Evolutionary conservation across 2,329 filamentous ascomycete genomes (phyloP).

Genomic region (Xylaria sp.): DNA sequence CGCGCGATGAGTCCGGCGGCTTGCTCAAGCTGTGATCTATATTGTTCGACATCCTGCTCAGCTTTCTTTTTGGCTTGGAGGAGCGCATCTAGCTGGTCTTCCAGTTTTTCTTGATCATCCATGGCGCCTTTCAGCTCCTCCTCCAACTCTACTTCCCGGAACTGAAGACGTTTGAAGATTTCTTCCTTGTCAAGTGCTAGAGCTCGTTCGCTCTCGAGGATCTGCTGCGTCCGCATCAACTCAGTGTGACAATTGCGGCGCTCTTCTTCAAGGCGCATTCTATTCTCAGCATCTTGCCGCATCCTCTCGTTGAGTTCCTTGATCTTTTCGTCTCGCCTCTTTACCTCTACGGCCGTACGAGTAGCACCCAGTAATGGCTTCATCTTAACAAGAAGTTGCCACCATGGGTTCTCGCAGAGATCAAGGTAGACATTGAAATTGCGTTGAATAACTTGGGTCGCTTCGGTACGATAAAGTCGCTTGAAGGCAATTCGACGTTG

Average conservation of each 20-base stretch:
- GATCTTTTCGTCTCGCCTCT: constrained; percentile 94
- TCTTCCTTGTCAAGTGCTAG: constrained; percentile 97
- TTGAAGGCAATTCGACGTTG: constrained; percentile 92
- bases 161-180: constrained; percentile 95
- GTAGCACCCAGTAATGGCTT: constrained; percentile 93
- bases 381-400: constrained; percentile 94
- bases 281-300: constrained; percentile 76
- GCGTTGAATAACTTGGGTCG: constrained; percentile 90
- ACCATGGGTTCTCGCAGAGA: constrained; percentile 94
- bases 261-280: constrained; percentile 88
- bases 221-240: constrained; percentile 89
- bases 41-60: constrained; percentile 83
- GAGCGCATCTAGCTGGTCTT: constrained; percentile 91
- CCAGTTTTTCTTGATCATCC: constrained; percentile 91
- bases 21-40: constrained; percentile 86
- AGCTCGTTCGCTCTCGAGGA: constrained; percentile 93
- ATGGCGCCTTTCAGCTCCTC: constrained; percentile 93
- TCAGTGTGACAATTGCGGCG: constrained; percentile 86
- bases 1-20: constrained; percentile 87
- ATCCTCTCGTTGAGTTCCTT: constrained; percentile 86
- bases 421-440: constrained; percentile 94
- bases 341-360: constrained; percentile 90
- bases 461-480: constrained; percentile 91
- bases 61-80: constrained; percentile 89
- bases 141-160: constrained; percentile 88